A percentile compares a stretch with the other conserved stretches of the same genome.
These are phyloP conservation scores for Cystobasidium ongulense DNA, from an alignment of 768 basidiomycete species.

Conservation along the genomic window DNA sequence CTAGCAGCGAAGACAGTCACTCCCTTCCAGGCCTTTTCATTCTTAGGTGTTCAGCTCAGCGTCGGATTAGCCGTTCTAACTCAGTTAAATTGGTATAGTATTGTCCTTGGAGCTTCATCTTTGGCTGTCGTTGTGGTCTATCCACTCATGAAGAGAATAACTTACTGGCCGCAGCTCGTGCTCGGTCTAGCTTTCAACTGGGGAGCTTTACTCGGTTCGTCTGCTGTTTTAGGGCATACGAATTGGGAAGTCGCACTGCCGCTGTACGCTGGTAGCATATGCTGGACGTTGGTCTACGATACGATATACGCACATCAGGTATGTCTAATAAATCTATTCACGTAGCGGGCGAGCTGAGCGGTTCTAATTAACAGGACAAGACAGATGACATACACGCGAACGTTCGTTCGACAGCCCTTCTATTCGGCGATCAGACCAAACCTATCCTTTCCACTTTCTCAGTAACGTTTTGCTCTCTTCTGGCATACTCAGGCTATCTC, in stretches of 20 bases:
- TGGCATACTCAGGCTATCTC: conserved; percentile 70
- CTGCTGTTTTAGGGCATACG: conserved; percentile 71
- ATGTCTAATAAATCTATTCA: conserved; percentile 24
- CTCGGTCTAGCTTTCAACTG: conserved; percentile 95
- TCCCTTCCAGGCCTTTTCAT: conserved; percentile 63
- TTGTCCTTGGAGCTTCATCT: conserved; percentile 82
- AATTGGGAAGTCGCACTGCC: conserved; percentile 77
- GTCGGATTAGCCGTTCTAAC: conserved; percentile 75
- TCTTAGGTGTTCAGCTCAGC: conserved; percentile 72
- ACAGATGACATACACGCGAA: conserved; percentile 74
- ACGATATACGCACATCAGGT: conserved; percentile 97
- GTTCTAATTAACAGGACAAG: conserved; percentile 62
- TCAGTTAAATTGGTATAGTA: conserved; percentile 93
- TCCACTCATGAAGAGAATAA: conserved; percentile 93
- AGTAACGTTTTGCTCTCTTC: conserved; percentile 60
- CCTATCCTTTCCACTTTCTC: conserved; percentile 69
- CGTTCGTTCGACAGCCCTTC: conserved; percentile 86
- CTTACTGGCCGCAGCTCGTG: conserved; percentile 92
- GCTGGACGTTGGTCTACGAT: conserved; percentile 95
- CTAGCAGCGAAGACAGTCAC: conserved; percentile 75
- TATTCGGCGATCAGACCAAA: conserved; percentile 71
- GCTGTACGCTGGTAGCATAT: conserved; percentile 77
- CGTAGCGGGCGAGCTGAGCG: not conserved
- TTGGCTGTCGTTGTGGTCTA: conserved; percentile 78
- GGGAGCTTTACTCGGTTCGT: conserved; percentile 93